These are phyloP conservation scores for Phlebopus sp. DNA, from an alignment of 1,284 basidiomycete species.

Conservation along the genomic window DNA sequence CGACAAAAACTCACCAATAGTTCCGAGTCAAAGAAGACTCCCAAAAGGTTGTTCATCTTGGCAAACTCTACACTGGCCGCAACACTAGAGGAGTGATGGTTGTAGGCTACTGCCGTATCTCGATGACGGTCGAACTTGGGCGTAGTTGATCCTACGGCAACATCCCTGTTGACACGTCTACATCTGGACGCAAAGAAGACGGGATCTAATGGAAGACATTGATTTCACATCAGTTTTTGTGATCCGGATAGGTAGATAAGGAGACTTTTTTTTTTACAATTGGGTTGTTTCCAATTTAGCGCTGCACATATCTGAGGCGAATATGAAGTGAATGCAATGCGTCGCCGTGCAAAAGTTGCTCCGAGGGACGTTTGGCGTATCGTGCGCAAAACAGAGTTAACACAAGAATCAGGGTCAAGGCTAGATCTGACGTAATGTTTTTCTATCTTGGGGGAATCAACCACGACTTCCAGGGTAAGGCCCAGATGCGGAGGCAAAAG, in stretches of 20 bases:
- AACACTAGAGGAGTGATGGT: constrained; percentile 64
- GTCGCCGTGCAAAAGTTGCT: constrained; percentile 54
- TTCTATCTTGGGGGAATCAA: constrained; percentile 30
- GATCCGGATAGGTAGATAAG: constrained; percentile 16
- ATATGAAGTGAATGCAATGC: constrained; percentile 86
- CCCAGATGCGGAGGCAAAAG: constrained; percentile 71
- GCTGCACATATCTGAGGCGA: constrained; percentile 85
- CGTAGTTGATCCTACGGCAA: constrained; percentile 41
- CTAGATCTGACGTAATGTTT: constrained; percentile 46
- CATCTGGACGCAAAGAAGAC: constrained; percentile 93
- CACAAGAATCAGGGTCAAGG: constrained; percentile 74
- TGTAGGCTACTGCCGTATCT: constrained; percentile 39
- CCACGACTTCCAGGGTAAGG: constrained; percentile 79
- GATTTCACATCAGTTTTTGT: constrained; percentile 13
- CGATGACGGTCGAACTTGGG: constrained; percentile 42
- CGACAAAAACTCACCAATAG: constrained; percentile 62
- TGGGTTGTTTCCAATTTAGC: constrained; percentile 99
- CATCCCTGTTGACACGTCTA: constrained; percentile 53
- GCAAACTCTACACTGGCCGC: constrained; percentile 94
- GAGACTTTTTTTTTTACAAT: constrained; percentile 68
- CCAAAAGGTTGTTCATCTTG: constrained; percentile 90
- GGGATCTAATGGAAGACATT: constrained; percentile 60
- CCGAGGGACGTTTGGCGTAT: constrained; percentile 69
- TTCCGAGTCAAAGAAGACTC: constrained; percentile 88
- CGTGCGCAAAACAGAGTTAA: constrained; percentile 78